Base-by-base conservation (phyloP, 106 monocot genomes). In the Posidonia australis region DNA sequence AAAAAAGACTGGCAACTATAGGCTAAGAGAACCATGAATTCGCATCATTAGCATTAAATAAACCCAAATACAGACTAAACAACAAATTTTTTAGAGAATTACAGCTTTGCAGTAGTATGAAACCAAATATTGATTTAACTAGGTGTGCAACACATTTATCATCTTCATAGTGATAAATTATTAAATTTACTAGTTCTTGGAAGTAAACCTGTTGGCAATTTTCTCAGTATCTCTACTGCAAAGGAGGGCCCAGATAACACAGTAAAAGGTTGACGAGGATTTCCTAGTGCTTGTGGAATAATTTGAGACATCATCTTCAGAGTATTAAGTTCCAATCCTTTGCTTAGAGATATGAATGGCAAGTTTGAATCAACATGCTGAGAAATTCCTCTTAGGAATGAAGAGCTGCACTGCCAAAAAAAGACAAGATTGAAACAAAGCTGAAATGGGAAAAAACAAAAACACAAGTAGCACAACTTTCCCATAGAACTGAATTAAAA, bases 261-360 rank as follows among this genome's bases (percentile, higher is more conserved):
- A 78, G 78, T 51, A 75, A 94, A 76, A 49, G 94, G 89, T 62
- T 94, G 94, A 36, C 86, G 89, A 45, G 86, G 76, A 65, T 86
- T 94, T 63, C 76, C 69, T 49, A 94, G 46, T 48, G 90, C 83
- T 54, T 78, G 79, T 66, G 89, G 94, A 74, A 90, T 90, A 47
- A 94, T 80, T 83, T 90, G 86, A 64, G 94, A 94, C 89, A 90
- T 94, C 72, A 72, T 84, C 70, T 84, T 76, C 72, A 94, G 77
- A 44, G 94, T 94, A 75, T 90, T 90, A 32, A 90, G 76, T 60
- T 90, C 89, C 78, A 94, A 76, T 28, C 94, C 94, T 77, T 90
- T 94, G 67, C 90, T 94, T 64, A 94, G 84, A 54, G 94, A 94
- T 76, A 94, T 86, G 76, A 94, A 94, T 16, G 86, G 90, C 66